Conservation (phyloP, 2,329 filamentous ascomycete species). For the Diaporthe capsici region DNA sequence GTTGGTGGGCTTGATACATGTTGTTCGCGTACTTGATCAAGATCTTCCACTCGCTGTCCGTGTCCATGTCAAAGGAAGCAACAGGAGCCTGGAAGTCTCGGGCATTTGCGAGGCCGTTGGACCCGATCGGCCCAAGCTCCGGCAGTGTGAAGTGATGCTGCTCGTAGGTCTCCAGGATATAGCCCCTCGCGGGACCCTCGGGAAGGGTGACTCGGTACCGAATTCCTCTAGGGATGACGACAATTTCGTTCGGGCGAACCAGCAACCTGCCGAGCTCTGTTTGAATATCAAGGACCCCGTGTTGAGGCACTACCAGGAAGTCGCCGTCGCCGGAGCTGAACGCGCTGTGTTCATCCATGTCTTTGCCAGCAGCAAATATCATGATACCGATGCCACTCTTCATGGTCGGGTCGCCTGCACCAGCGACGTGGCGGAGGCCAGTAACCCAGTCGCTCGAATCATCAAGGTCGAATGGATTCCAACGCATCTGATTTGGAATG, state of each 20-base stretch:
- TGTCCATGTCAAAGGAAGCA: conserved; percentile 76
- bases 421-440: conserved; percentile 78
- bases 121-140: conserved; percentile 80
- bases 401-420: conserved; percentile 83
- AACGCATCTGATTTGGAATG: conserved; percentile 85
- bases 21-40: conserved; percentile 76
- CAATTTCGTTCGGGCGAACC: conserved; percentile 84
- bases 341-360: conserved; percentile 80
- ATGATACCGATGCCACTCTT: conserved; percentile 86
- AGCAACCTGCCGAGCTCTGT: conserved; percentile 83
- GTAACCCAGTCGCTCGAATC: conserved; percentile 64
- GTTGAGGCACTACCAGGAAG: conserved; percentile 81
- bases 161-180: conserved; percentile 79
- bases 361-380: conserved; percentile 82
- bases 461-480: conserved; percentile 82
- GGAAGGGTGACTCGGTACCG: conserved; percentile 79
- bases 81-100: conserved; percentile 82
- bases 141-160: conserved; percentile 80
- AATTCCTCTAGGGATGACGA: conserved; percentile 80
- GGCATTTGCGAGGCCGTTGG: conserved; percentile 79
- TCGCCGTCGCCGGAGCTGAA: conserved; percentile 91
- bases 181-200: conserved; percentile 75
- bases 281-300: conserved; percentile 80
- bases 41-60: conserved; percentile 62
- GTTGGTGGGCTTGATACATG: conserved; percentile 75